Conservation (phyloP, 306 rosid genomes). For the Neltuma alba region DNA sequence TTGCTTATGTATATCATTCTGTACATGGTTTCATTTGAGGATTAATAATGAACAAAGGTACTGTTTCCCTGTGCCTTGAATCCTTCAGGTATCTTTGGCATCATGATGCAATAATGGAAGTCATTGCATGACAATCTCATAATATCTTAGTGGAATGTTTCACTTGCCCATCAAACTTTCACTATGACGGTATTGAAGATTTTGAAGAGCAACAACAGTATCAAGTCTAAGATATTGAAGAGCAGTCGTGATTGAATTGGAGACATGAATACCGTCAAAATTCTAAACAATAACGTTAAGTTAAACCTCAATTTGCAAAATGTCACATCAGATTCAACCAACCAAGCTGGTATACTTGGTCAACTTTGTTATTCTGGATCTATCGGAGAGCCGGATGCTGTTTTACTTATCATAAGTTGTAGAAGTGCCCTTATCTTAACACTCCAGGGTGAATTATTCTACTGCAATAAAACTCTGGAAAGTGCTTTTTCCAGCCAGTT, state of each 20-base stretch:
- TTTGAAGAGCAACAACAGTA: not conserved
- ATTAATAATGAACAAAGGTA: too few species aligned
- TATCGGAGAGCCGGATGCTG: not conserved
- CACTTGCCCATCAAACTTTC: not conserved
- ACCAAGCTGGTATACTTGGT: not conserved
- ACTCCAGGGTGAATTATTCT: not conserved
- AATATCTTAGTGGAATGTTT: not conserved
- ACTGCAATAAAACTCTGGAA: not conserved
- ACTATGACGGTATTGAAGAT: not conserved
- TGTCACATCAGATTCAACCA: not conserved
- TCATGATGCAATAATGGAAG: not conserved
- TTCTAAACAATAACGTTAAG: not conserved
- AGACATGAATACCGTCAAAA: not conserved
- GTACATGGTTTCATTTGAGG: too few species aligned
- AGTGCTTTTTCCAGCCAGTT: not conserved
- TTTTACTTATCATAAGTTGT: not conserved
- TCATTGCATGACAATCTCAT: not conserved
- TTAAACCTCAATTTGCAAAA: not conserved
- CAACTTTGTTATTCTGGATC: not conserved
- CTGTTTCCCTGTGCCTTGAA: too few species aligned
- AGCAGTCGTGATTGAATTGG: not conserved
- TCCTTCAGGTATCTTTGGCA: too few species aligned
- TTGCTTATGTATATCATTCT: too few species aligned
- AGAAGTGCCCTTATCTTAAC: not conserved
- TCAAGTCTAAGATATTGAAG: not conserved